A percentile compares a stretch with the other conserved stretches of the same genome.
Conservation (phyloP, 1,139 yeast species). For the Nematodospora anomalae region DNA sequence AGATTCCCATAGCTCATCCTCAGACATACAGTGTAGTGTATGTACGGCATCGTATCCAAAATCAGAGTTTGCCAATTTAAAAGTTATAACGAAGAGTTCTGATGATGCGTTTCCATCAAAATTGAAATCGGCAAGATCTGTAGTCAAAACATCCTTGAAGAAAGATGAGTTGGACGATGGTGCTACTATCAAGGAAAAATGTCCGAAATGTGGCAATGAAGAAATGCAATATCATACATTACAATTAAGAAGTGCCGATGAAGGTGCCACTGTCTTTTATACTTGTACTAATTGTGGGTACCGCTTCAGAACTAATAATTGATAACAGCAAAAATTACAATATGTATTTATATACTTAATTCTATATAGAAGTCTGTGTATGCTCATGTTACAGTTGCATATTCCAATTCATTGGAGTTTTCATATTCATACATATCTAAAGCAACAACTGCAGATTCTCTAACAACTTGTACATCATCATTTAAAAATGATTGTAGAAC, state of each 20-base stretch:
- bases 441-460: conserved; percentile 96
- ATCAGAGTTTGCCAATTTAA: conserved; percentile 66
- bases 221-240: conserved; percentile 97
- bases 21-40: conserved; percentile 50
- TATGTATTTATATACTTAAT: not conserved
- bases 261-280: conserved; percentile 95
- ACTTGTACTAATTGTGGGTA: conserved; percentile 93
- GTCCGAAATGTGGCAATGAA: conserved; percentile 98
- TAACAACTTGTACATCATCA: conserved; percentile 85
- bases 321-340: not conserved
- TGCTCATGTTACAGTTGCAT: conserved; percentile 43
- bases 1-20: conserved; percentile 59
- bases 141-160: conserved; percentile 81
- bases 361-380: not conserved
- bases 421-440: conserved; percentile 97
- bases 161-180: conserved; percentile 86
- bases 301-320: conserved; percentile 87
- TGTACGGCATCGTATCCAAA: conserved; percentile 64
- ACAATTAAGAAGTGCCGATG: conserved; percentile 97
- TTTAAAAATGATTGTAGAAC: conserved; percentile 74
- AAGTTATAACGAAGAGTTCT: conserved; percentile 84
- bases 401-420: conserved; percentile 81
- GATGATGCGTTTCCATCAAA: conserved; percentile 92
- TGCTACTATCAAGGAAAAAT: conserved; percentile 92
- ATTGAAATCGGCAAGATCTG: conserved; percentile 76